A percentile compares a stretch with the other conserved stretches of the same genome.
Evolutionary conservation across 352 stramenopile species (phyloP).

Genomic region (Pythium rishiriense): DNA sequence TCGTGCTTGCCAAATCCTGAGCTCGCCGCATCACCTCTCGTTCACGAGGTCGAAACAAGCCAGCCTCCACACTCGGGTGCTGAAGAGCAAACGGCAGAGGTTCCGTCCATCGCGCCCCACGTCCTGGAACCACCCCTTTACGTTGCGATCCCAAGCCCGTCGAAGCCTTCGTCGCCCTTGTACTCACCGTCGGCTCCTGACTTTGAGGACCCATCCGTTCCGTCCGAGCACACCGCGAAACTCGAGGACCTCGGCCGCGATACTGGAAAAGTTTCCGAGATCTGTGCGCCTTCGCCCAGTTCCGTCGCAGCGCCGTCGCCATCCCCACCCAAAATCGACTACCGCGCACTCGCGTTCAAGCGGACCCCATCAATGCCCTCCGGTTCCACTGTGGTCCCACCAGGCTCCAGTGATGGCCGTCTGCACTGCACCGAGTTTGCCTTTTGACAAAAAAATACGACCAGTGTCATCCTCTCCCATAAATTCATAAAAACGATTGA

Average conservation of each 20-base stretch:
- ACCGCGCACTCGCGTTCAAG: slow-evolving; percentile 55
- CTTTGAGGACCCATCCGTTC: slow-evolving; percentile 14
- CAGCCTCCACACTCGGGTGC: no score
- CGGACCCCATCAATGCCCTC: slow-evolving; percentile 18
- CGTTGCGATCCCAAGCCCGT: slow-evolving; percentile 6
- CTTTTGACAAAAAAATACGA: no score
- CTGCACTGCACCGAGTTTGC: not conserved
- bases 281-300: not conserved
- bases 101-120: not conserved
- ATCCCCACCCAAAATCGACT: slow-evolving; percentile 34
- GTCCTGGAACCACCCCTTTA: not conserved
- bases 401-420: no score
- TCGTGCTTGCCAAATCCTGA: not conserved
- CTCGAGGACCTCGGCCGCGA: not conserved
- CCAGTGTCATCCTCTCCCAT: no score
- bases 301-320: slow-evolving; percentile 6
- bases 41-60: not conserved
- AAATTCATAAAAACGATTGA: no score
- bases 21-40: not conserved
- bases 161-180: slow-evolving; percentile 25
- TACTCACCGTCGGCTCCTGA: slow-evolving; percentile 32
- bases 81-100: no score
- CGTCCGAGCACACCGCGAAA: not conserved
- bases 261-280: not conserved
- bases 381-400: not conserved